A percentile compares a stretch with the other conserved stretches of the same genome.
These are phyloP conservation scores for Talaromyces sp. DNA, from an alignment of 2,329 filamentous ascomycete species.

Conservation along the genomic window DNA sequence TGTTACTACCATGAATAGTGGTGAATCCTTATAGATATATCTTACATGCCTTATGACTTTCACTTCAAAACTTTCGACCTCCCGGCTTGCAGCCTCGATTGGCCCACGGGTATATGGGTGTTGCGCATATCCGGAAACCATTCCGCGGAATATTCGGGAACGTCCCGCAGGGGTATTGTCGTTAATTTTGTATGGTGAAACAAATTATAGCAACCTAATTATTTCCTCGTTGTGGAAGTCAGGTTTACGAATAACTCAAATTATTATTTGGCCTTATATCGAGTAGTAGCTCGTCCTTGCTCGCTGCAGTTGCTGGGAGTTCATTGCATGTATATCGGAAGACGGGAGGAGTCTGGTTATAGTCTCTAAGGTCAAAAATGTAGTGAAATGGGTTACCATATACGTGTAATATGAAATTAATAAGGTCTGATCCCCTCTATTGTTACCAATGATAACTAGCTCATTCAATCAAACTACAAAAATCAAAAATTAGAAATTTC, in stretches of 20 bases:
- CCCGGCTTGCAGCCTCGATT: background rate
- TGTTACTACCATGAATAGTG: background rate
- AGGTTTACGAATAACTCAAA: too few species aligned
- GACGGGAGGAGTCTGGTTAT: background rate
- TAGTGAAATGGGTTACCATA: background rate
- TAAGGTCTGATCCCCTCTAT: background rate
- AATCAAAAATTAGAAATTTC: background rate
- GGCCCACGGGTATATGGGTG: background rate
- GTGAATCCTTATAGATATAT: background rate
- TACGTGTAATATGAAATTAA: background rate
- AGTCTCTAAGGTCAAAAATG: background rate
- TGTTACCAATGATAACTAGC: background rate
- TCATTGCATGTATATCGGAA: too few species aligned
- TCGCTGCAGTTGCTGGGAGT: too few species aligned
- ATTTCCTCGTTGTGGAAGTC: too few species aligned
- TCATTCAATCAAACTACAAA: background rate
- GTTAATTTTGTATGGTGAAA: too few species aligned
- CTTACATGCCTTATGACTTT: too few species aligned
- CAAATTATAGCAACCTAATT: too few species aligned
- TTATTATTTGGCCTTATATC: too few species aligned
- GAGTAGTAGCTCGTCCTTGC: too few species aligned
- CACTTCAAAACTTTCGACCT: too few species aligned
- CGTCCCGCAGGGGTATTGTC: background rate
- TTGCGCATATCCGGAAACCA: background rate
- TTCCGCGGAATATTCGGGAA: background rate